These are phyloP conservation scores for Phytophthora rubi DNA, from an alignment of 352 stramenopile genomes.

Conservation along the genomic window DNA sequence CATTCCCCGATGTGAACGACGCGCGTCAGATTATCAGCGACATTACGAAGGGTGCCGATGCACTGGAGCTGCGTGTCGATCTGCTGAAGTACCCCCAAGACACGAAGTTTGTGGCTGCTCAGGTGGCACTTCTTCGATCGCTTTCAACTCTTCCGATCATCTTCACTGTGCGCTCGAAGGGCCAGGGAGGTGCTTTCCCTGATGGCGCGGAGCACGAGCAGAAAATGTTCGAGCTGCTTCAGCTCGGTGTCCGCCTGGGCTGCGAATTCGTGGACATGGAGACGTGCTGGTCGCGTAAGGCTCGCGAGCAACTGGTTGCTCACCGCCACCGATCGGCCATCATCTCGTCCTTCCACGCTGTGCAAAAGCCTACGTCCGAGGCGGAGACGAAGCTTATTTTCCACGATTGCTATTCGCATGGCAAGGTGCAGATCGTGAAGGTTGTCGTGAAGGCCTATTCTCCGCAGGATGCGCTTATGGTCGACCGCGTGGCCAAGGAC, in stretches of 20 bases:
- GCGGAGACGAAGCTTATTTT: slow-evolving; percentile 62
- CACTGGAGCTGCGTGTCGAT: slow-evolving; percentile 96
- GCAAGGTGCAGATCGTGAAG: slow-evolving; percentile 90
- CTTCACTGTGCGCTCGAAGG: slow-evolving; percentile 95
- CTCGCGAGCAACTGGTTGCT: slow-evolving; percentile 58
- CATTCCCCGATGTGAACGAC: slow-evolving; percentile 66
- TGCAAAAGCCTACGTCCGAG: slow-evolving; percentile 59
- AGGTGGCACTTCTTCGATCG: slow-evolving; percentile 81
- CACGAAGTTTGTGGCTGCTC: slow-evolving; percentile 67
- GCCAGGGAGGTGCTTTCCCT: slow-evolving; percentile 95
- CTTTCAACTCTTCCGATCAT: slow-evolving; percentile 95
- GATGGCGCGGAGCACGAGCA: slow-evolving; percentile 86
- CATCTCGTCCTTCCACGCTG: slow-evolving; percentile 83
- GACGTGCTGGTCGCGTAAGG: slow-evolving; percentile 83
- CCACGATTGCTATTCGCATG: slow-evolving; percentile 70
- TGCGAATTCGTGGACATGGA: slow-evolving; percentile 98
- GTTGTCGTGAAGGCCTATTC: slow-evolving; percentile 89
- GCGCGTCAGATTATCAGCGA: slow-evolving; percentile 52
- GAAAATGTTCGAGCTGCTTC: slow-evolving; percentile 89
- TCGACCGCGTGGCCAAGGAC: slow-evolving; percentile 67
- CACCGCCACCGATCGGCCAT: slow-evolving; percentile 57
- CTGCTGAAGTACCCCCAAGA: slow-evolving; percentile 73
- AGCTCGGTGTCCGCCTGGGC: slow-evolving; percentile 91
- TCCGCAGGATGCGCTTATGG: slow-evolving; percentile 88
- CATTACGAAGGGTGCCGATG: slow-evolving; percentile 90